Percentiles rank a stretch among this genome's conserved stretches.
Evolutionary conservation across 2,329 filamentous ascomycete genomes (phyloP).

Genomic region (Penicillium sp.): DNA sequence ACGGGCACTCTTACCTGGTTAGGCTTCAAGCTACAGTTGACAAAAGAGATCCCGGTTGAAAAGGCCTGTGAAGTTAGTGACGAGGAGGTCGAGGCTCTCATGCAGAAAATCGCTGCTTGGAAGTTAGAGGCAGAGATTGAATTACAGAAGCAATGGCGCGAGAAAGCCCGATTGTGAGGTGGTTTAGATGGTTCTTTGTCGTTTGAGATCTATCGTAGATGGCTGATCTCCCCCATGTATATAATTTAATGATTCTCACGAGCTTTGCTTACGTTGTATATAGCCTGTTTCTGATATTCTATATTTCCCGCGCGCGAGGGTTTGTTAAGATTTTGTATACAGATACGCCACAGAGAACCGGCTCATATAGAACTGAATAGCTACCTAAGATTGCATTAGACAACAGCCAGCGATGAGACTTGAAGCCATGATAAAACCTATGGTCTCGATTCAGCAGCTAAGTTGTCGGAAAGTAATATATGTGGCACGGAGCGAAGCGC

Average conservation of each 20-base stretch:
- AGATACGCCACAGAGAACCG: background rate
- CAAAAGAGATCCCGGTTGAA: conserved; percentile 35
- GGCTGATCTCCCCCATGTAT: background rate
- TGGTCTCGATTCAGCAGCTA: too few relatives aligned
- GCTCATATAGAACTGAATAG: background rate
- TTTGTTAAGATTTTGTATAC: background rate
- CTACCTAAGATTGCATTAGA: background rate
- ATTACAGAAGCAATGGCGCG: conserved; percentile 32
- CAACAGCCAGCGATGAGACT: background rate
- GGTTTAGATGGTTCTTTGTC: background rate
- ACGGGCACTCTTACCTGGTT: conserved; percentile 35
- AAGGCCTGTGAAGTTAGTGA: conserved; percentile 36
- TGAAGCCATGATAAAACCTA: too few relatives aligned
- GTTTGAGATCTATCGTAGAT: background rate
- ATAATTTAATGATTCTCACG: background rate
- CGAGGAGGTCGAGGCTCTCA: conserved; percentile 34
- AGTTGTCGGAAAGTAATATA: too few relatives aligned
- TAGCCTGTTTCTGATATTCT: background rate
- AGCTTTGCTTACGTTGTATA: background rate
- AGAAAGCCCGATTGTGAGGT: conserved; percentile 33
- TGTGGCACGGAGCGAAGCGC: too few relatives aligned
- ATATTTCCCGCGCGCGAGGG: background rate
- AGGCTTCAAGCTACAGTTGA: conserved; percentile 29
- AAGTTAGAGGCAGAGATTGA: conserved; percentile 37
- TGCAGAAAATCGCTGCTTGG: conserved; percentile 33